These are phyloP conservation scores for Phytophthora europaea DNA, from an alignment of 352 stramenopile genomes.

Conservation along the genomic window DNA sequence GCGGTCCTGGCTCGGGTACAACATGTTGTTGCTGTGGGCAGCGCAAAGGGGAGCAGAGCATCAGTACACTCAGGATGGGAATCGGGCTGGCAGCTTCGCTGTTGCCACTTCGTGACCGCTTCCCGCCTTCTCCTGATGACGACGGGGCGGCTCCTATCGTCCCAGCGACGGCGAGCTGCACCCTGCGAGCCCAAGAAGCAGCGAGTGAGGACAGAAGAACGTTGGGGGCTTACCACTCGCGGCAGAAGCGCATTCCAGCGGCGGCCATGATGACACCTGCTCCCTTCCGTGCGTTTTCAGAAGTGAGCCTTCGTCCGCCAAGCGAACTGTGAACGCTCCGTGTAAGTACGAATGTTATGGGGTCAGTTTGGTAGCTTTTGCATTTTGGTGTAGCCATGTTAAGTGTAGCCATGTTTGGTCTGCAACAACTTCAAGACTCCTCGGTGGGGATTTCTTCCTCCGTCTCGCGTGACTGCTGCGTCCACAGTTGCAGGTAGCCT, in stretches of 20 bases:
- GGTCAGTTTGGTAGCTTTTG: background rate
- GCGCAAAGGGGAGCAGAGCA: background rate
- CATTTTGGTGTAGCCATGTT: background rate
- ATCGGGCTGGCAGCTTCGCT: background rate
- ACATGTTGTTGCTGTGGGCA: slow-evolving; percentile 89
- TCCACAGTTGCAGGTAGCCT: slow-evolving; percentile 56
- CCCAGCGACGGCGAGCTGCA: background rate
- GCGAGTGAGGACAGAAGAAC: background rate
- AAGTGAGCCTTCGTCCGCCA: slow-evolving; percentile 23
- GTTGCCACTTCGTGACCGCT: background rate
- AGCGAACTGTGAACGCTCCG: slow-evolving; percentile 7
- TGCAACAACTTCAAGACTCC: background rate
- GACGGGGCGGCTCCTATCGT: background rate
- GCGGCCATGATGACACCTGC: slow-evolving; percentile 61
- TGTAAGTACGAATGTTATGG: slow-evolving; percentile 26
- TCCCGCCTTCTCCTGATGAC: background rate
- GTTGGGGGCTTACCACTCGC: slow-evolving; percentile 78
- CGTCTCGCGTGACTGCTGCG: slow-evolving; percentile 49
- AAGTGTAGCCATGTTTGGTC: slow-evolving; percentile 22
- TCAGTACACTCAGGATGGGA: background rate
- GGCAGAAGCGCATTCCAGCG: slow-evolving; percentile 90
- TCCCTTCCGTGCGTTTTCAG: slow-evolving; percentile 25
- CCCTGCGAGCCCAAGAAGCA: background rate
- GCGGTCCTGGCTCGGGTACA: slow-evolving; percentile 91
- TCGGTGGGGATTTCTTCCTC: background rate